Evolutionary conservation across 1,284 basidiomycete genomes (phyloP), one percentile per base, ranked within the genome.

Genomic region (Spongispora temasekensis): DNA sequence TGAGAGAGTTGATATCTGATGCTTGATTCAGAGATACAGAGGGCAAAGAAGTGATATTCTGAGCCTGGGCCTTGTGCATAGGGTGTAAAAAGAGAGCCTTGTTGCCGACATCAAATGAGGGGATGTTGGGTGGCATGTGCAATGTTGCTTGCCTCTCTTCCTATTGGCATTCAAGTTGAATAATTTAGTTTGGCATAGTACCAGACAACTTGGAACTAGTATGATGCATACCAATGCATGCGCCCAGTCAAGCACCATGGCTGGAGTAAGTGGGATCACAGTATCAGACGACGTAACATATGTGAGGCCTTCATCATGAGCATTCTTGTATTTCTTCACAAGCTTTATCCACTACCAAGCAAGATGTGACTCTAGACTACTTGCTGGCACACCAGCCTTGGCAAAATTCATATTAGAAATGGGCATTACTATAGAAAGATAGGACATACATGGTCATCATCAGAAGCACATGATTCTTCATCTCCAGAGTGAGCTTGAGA

Each of bases 221-320:
- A 23, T n/a, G n/a, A 0, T n/a, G 13, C 46, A 27, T 55, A 65
- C 59, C 7, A 65, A 21, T 7, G 52, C 32, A 57, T 7, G 8
- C 13, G 48, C 37, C 54, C 63, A 63, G 31, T 65, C 60, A 1
- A 57, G 7, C 12, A 65, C 30, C 58, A 65, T 57, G 0, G 42
- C 32, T 4, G 31, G 63, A 1, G 27, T 65, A 4, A 59, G 48
- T 1, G 15, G 17, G n/a, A n/a, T n/a, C 17, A 64, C 12, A 4
- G 31, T 2, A 2, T 44, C 54, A 28, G 31, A 15, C 30, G 54
- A 42, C 1, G 32, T 34, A 25, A 61, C 8, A 27, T 61, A 63
- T 13, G 37, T 61, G 8, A 44, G 23, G 2, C 57, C 42, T 50
- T 50, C 2, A 25, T 58, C 19, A 25, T n/a, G 15, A 0, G 56